phyloP scores from a whole-genome alignment of 2,329 filamentous ascomycete genomes.

The Fusarium sp. region DNA sequence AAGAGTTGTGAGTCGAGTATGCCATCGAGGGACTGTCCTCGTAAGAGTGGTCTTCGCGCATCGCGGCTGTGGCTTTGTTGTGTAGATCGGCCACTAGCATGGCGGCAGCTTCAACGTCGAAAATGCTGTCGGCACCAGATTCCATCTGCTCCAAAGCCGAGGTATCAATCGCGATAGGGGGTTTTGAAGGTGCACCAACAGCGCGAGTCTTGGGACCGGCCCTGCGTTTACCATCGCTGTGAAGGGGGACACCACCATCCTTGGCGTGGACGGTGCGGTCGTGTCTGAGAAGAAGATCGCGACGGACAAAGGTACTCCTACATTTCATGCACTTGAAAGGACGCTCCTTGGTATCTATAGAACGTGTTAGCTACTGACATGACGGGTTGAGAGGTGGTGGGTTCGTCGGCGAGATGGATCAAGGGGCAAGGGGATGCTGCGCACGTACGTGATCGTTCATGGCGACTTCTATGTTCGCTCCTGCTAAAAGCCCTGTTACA shows the following conservation, averaged over 20 bases:
- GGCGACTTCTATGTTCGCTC: conserved; percentile 95
- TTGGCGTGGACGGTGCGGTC: conserved; percentile 99
- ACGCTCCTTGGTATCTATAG: conserved; percentile 93
- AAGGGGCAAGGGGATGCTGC: conserved; percentile 22
- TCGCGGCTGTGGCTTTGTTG: conserved; percentile 87
- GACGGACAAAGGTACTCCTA: conserved; percentile 96
- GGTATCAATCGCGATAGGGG: conserved; percentile 82
- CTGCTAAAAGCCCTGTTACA: conserved; percentile 97
- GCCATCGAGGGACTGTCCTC: conserved; percentile 72
- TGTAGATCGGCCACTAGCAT: conserved; percentile 99
- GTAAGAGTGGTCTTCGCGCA: conserved; percentile 69
- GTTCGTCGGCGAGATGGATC: conserved; percentile 24
- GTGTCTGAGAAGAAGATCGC: conserved; percentile 94
- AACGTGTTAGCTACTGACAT: conserved; percentile 44
- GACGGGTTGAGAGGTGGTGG: conserved; percentile 16
- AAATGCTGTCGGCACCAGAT: conserved; percentile 87
- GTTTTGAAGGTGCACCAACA: conserved; percentile 76
- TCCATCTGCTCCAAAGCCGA: conserved; percentile 93
- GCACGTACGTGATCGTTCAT: conserved; percentile 98
- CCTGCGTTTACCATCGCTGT: conserved; percentile 93
- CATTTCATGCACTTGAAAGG: conserved; percentile 99
- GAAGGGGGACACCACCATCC: conserved; percentile 92
- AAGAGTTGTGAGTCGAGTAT: conserved; percentile 77
- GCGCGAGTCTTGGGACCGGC: conserved; percentile 76
- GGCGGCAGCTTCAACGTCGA: conserved; percentile 96